These are phyloP conservation scores for Neurospora pannonica DNA, from an alignment of 495 filamentous ascomycete genomes.

Conservation along the genomic window DNA sequence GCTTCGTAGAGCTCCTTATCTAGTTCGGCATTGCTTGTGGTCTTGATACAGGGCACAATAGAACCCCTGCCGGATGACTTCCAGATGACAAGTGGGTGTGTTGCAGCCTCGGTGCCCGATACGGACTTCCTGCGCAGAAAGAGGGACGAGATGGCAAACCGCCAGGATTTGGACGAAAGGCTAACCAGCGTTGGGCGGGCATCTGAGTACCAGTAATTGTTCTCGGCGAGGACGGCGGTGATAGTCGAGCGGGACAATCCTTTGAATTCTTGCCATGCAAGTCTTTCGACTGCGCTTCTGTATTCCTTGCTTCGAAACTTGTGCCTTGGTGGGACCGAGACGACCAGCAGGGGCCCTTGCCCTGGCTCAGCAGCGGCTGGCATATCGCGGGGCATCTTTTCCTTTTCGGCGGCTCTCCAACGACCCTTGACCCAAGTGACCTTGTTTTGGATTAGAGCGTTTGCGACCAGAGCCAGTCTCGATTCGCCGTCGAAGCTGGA, in stretches of 20 bases:
- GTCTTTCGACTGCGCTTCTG: slow-evolving; percentile 55
- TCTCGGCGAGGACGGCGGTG: slow-evolving; percentile 80
- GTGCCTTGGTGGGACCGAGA: slow-evolving; percentile 54
- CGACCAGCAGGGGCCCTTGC: slow-evolving; percentile 7
- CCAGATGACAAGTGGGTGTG: slow-evolving; percentile 55
- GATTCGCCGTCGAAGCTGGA: slow-evolving; percentile 72
- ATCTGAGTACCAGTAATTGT: slow-evolving; percentile 78
- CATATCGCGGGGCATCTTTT: slow-evolving; percentile 5
- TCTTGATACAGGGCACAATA: slow-evolving; percentile 49
- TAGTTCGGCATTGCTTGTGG: slow-evolving; percentile 69
- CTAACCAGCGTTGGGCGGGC: slow-evolving; percentile 64
- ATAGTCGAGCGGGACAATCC: slow-evolving; percentile 69
- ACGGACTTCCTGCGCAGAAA: slow-evolving; percentile 59
- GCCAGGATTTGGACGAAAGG: slow-evolving; percentile 77
- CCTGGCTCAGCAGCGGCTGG: neutral
- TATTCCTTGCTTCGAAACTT: slow-evolving; percentile 66
- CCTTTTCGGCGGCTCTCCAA: slow-evolving; percentile 45
- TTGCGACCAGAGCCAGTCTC: slow-evolving; percentile 72
- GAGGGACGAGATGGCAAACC: slow-evolving; percentile 66
- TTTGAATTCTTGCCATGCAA: slow-evolving; percentile 70
- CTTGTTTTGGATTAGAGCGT: slow-evolving; percentile 71
- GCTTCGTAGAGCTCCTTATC: slow-evolving; percentile 66
- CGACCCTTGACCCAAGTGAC: slow-evolving; percentile 65
- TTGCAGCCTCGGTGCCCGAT: slow-evolving; percentile 42
- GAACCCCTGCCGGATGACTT: slow-evolving; percentile 40